A percentile compares a stretch with the other conserved stretches of the same genome.
These are phyloP conservation scores for Malassezia brasiliensis DNA, from an alignment of 1,284 basidiomycete genomes.

Conservation along the genomic window DNA sequence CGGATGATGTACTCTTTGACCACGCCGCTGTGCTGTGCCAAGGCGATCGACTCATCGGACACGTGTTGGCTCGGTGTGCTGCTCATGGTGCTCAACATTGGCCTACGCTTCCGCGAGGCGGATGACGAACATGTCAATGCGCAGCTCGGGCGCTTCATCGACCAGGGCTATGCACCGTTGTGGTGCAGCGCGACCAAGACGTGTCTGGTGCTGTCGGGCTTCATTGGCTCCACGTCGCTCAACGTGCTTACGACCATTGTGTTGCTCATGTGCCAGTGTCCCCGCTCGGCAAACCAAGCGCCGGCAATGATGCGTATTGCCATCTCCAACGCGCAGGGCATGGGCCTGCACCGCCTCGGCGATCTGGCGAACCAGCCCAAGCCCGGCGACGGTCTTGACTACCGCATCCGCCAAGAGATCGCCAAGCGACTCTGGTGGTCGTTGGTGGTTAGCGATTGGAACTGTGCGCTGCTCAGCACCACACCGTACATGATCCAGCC, in stretches of 20 bases:
- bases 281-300: slow-evolving; percentile 18
- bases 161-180: slow-evolving; percentile 17
- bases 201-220: slow-evolving; percentile 32
- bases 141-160: not conserved
- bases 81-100: slow-evolving; percentile 35
- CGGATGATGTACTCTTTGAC: slow-evolving; percentile 34
- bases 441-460: slow-evolving; percentile 38
- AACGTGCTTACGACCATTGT: slow-evolving; percentile 38
- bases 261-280: slow-evolving; percentile 23
- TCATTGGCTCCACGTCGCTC: slow-evolving; percentile 28
- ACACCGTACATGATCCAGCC: slow-evolving; percentile 20
- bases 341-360: slow-evolving; percentile 41
- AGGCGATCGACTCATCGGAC: slow-evolving; percentile 39
- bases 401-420: slow-evolving; percentile 33
- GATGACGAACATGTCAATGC: not conserved
- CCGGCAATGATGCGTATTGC: slow-evolving; percentile 28
- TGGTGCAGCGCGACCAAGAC: slow-evolving; percentile 41
- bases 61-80: slow-evolving; percentile 37
- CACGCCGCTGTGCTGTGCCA: slow-evolving; percentile 31
- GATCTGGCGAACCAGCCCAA: slow-evolving; percentile 29
- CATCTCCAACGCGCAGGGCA: slow-evolving; percentile 40
- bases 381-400: slow-evolving; percentile 24
- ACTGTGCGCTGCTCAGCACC: not conserved
- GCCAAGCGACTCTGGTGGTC: slow-evolving; percentile 44
- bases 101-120: slow-evolving; percentile 25